Percentiles rank a stretch among this genome's conserved stretches.
Conservation (phyloP, 495 filamentous ascomycete genomes). For the Penicillium cataractarum region DNA sequence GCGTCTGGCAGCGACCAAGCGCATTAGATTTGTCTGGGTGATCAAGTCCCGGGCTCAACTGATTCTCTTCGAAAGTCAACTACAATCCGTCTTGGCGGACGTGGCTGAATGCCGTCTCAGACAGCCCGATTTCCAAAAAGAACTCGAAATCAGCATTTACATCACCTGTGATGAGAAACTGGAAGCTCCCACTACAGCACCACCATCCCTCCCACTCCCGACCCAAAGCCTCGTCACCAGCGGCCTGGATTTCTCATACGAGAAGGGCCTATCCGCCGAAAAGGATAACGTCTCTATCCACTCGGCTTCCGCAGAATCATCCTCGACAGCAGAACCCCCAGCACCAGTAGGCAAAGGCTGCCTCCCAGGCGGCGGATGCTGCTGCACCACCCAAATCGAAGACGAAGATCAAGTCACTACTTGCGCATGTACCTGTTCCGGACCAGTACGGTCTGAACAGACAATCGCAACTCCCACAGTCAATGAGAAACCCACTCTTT, state of each 20-base stretch:
- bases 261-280: constrained; percentile 13
- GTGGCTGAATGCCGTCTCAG: constrained; percentile 42
- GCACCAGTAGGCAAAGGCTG: constrained; percentile 24
- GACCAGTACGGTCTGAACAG: constrained; percentile 16
- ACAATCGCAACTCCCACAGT: not conserved
- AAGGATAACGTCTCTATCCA: constrained; percentile 28
- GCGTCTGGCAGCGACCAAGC: constrained; percentile 56
- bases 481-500: not conserved
- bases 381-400: constrained; percentile 54
- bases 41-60: constrained; percentile 70
- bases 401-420: constrained; percentile 45
- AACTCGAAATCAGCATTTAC: constrained; percentile 60
- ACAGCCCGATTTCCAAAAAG: constrained; percentile 35
- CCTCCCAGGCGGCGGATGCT: constrained; percentile 50
- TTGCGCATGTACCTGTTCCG: constrained; percentile 37
- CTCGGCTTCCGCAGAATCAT: constrained; percentile 21
- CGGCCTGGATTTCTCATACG: not conserved
- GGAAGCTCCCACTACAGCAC: constrained; percentile 18
- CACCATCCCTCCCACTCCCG: not conserved
- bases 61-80: constrained; percentile 66
- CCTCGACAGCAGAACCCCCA: constrained; percentile 3
- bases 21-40: constrained; percentile 72
- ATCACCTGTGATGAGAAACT: constrained; percentile 61
- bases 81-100: constrained; percentile 59
- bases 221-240: not conserved